Conservation (phyloP, 345 rosid genomes). For the Eucalyptus dawsonii region DNA sequence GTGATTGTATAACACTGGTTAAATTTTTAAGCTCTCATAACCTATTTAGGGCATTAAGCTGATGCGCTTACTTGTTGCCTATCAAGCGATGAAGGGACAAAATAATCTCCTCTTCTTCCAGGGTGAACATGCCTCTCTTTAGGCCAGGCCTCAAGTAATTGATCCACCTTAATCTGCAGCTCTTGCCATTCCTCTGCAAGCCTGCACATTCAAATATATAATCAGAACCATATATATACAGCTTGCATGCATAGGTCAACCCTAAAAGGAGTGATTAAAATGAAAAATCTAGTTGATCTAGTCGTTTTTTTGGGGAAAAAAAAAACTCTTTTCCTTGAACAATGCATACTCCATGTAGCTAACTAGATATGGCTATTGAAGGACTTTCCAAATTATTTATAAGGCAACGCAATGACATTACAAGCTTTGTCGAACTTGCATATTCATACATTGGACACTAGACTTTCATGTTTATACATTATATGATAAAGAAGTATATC, state of each 20-base stretch:
- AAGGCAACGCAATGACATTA: not conserved
- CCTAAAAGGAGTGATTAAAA: not conserved
- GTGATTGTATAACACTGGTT: not conserved
- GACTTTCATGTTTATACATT: not conserved
- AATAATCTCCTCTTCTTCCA: conserved; percentile 61
- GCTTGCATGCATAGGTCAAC: not conserved
- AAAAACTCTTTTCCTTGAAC: not conserved
- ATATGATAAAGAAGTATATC: not conserved
- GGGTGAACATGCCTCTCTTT: conserved; percentile 50
- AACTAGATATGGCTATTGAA: not conserved
- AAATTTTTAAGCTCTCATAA: not conserved
- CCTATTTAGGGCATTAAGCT: not conserved
- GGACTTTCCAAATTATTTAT: not conserved
- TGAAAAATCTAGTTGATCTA: not conserved
- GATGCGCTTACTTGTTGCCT: conserved; percentile 73
- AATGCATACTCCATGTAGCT: not conserved
- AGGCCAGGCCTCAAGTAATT: conserved; percentile 89
- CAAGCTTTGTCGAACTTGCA: not conserved
- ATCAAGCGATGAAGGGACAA: conserved; percentile 52
- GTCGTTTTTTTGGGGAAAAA: not conserved
- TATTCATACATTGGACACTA: not conserved
- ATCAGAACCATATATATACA: not conserved
- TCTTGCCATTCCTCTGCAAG: conserved; percentile 82
- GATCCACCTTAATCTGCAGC: conserved; percentile 93
- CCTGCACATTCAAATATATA: conserved; percentile 22